Conservation (phyloP, 495 filamentous ascomycete genomes). For the Letharia lupina region DNA sequence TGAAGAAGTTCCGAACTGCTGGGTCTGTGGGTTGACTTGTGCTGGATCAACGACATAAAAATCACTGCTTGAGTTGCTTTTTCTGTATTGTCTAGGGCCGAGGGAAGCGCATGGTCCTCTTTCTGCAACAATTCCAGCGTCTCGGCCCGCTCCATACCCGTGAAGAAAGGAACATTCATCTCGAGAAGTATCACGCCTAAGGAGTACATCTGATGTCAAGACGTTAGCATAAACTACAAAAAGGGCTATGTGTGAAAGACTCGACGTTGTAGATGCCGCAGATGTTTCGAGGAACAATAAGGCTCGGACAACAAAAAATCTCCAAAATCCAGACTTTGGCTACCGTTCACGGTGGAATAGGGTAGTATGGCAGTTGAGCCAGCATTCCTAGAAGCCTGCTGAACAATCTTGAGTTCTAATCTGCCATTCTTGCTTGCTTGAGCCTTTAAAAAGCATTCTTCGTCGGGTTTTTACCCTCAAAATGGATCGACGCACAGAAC, state of each 20-base stretch:
- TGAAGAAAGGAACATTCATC: constrained; percentile 78
- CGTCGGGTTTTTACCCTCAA: background rate
- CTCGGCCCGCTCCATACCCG: constrained; percentile 81
- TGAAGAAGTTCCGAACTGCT: constrained; percentile 78
- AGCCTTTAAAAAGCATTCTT: background rate
- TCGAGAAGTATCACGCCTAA: constrained; percentile 97
- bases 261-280: no score
- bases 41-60: constrained; percentile 69
- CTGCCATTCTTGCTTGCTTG: background rate
- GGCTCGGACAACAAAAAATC: background rate
- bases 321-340: background rate
- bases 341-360: background rate
- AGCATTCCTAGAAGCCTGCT: background rate
- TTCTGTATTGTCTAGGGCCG: constrained; percentile 65
- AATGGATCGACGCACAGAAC: background rate
- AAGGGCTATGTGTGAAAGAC: background rate
- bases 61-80: constrained; percentile 67
- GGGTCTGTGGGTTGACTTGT: constrained; percentile 71
- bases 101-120: constrained; percentile 57
- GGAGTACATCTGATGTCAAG: constrained; percentile 63
- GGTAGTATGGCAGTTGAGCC: background rate
- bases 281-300: background rate
- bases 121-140: constrained; percentile 64
- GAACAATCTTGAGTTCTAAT: background rate
- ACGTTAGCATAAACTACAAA: background rate